Base-by-base conservation (phyloP, 2,329 filamentous ascomycete genomes). In the Alternaria sp. region DNA sequence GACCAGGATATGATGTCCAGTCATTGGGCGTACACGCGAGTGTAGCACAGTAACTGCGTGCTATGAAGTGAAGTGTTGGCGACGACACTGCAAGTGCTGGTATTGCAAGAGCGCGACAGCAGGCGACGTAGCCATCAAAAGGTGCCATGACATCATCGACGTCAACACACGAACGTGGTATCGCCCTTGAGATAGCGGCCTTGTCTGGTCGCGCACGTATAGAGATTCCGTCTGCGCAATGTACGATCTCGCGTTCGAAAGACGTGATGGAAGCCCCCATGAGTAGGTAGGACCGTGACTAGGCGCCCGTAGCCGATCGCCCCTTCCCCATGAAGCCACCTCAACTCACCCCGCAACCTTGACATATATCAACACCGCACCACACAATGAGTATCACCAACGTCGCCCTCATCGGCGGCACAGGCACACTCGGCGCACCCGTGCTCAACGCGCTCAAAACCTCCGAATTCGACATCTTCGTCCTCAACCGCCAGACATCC, bases 391-490 rank as follows among this genome's bases (percentile, higher is more conserved):
- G 68, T 14, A 75, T 78, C 60, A 67, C 70, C n/a, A 77, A 84
- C 45, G 79, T 86, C 10, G 72, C 77, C 20, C 67, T 82, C 23
- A 75, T 87, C 3, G 78, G 78, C 63, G 78, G 77, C n/a, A 76
- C 75, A 33, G 78, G 78, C 54, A 78, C 71, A 5, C 66, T 80
- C 6, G 78, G 78, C 28, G 73, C 73, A 8, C 71, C 74, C 6
- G 70, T 80, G 26, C 75, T 80, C 7, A 62, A 69, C 26, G 77
- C 75, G 33, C 73, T 80, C 55, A 69, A 76, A 44, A 45, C 65
- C 30, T 75, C 72, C 14, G 69, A 76, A 12, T 77, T 79, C 69
- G 76, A 74, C 49, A 41, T 75, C 63, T 75, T 65, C 47, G 73
- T 80, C 9, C 63, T 80, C 51, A 79, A 78, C 63, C 76, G 78